Evolutionary conservation across 2,329 filamentous ascomycete species (phyloP).

Genomic region (Gnomoniopsis sp.): DNA sequence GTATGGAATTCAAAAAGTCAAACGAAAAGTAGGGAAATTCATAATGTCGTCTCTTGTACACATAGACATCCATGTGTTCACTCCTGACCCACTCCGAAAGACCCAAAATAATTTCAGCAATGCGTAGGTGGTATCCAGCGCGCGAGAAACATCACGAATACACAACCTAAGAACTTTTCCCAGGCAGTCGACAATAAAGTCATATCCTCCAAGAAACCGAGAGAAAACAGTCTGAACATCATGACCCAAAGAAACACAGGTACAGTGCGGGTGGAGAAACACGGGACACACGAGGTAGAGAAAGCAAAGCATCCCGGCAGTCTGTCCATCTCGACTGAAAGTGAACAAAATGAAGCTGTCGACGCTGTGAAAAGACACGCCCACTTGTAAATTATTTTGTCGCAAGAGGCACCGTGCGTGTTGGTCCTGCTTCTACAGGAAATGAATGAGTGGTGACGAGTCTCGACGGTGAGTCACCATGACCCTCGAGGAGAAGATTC

Average conservation of each 20-base stretch:
- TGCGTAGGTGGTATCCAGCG: conserved; percentile 28
- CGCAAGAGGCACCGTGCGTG: conserved; percentile 2
- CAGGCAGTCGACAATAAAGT: conserved; percentile 1
- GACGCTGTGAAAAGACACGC: conserved; percentile 4
- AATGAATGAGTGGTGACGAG: not conserved
- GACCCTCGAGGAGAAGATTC: not conserved
- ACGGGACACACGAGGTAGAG: not conserved
- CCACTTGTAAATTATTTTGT: not conserved
- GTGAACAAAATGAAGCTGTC: not conserved
- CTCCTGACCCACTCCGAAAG: conserved; percentile 16
- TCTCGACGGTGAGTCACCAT: not conserved
- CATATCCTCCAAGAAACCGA: conserved; percentile 8
- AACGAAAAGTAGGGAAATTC: conserved; percentile 17
- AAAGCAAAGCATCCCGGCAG: not conserved
- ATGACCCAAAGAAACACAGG: conserved; percentile 3
- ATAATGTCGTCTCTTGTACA: conserved; percentile 17
- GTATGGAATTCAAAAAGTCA: conserved; percentile 2
- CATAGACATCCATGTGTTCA: conserved; percentile 1
- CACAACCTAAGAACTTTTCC: conserved; percentile 21
- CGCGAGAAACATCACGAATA: conserved; percentile 20
- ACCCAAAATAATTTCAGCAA: conserved; percentile 20
- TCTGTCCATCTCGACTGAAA: not conserved
- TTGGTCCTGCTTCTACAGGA: not conserved
- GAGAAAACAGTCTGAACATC: conserved; percentile 16
- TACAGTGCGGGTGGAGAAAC: not conserved